These are phyloP conservation scores for Abelmoschus esculentus DNA, from an alignment of 345 rosid species.

Conservation along the genomic window DNA sequence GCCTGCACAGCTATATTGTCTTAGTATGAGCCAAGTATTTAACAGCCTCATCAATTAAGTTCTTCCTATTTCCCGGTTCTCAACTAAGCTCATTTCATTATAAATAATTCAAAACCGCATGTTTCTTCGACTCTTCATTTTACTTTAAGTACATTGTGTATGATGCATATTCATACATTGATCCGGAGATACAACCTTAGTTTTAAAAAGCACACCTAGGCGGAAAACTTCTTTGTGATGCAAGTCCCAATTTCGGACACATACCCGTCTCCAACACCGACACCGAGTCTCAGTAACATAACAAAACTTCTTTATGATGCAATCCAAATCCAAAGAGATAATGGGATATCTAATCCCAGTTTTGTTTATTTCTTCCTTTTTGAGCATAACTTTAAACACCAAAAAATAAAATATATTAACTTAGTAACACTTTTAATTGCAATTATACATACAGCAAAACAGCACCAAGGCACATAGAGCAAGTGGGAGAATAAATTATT, in stretches of 20 bases:
- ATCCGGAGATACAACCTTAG: not conserved
- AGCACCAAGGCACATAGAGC: not conserved
- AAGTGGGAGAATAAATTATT: constrained; percentile 3
- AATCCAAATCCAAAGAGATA: not conserved
- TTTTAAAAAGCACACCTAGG: too few species aligned
- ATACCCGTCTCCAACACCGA: too few species aligned
- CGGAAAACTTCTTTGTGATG: too few species aligned
- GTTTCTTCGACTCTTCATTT: not conserved
- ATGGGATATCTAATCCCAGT: not conserved
- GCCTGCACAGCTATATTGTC: not conserved
- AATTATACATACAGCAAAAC: too few species aligned
- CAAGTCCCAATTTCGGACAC: too few species aligned
- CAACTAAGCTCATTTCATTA: too few species aligned
- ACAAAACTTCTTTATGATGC: too few species aligned
- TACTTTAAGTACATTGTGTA: not conserved
- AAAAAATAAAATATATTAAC: not conserved
- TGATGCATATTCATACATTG: not conserved
- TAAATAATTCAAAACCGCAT: too few species aligned
- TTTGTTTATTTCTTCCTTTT: not conserved
- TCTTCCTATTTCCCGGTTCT: not conserved
- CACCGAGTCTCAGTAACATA: not conserved
- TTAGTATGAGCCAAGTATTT: not conserved
- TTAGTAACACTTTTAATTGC: not conserved
- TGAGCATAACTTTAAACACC: not conserved
- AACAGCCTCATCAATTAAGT: constrained; percentile 1